Percentiles rank a stretch among this genome's conserved stretches.
These are phyloP conservation scores for Leccinum disarticulatum DNA, from an alignment of 768 basidiomycete genomes.

Conservation along the genomic window DNA sequence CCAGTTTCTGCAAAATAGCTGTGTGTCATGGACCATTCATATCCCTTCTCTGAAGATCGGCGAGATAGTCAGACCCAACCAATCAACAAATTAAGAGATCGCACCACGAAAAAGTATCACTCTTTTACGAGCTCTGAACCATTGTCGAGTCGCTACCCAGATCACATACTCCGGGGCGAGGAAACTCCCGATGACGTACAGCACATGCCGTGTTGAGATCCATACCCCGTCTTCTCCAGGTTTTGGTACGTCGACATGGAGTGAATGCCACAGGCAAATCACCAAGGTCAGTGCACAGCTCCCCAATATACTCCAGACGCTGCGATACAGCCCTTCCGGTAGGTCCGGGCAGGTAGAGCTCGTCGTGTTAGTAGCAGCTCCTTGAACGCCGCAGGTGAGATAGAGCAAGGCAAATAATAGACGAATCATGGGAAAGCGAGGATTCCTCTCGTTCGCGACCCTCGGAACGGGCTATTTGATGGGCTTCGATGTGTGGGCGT, in stretches of 20 bases:
- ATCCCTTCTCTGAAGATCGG: neutral
- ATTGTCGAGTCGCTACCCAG: neutral
- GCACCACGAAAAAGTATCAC: neutral
- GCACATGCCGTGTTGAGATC: neutral
- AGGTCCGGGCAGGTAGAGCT: neutral
- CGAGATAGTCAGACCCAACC: neutral
- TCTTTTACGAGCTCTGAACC: neutral
- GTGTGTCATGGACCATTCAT: neutral
- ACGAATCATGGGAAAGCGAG: neutral
- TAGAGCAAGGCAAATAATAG: neutral
- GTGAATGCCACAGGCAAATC: neutral
- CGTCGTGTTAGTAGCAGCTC: neutral
- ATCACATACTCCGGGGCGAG: neutral
- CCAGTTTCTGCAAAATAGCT: neutral
- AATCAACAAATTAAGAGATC: neutral
- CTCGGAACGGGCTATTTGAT: neutral
- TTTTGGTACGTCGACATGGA: neutral
- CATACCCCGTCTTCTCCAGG: neutral
- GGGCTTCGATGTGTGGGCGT: too few relatives aligned
- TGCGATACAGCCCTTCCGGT: neutral
- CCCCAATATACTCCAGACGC: neutral
- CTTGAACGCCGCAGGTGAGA: neutral
- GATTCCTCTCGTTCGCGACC: neutral
- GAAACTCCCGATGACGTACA: neutral
- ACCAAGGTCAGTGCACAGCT: neutral